Evolutionary conservation across 768 basidiomycete species (phyloP), one percentile per base, ranked within the genome.

Genomic region (Kwoniella mangroviensis): DNA sequence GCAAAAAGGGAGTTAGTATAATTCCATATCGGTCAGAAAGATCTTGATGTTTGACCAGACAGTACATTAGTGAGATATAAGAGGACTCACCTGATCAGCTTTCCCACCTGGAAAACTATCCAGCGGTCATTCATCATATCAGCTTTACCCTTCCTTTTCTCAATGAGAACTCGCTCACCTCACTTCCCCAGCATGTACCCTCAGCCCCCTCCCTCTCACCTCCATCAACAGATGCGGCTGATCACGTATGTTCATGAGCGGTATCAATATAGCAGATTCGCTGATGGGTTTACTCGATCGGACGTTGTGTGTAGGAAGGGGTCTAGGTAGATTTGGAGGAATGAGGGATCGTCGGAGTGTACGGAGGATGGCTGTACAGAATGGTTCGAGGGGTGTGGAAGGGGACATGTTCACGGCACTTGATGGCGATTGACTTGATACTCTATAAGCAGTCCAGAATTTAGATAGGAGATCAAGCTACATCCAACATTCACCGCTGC

Each of bases 31-130:
- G 6, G 34, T 6, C 34, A 7, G 9, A 6, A 34, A 34, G 9
- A 5, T 34, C 34, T 34, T 34, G 34, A 34, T 34, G 6, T 1
- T 34, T 34, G 34, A 34, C 34, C 34, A 34, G 1, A 42, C 22
- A 1, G 21, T 45, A 43, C 17, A 45, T 22, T 5, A 5, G 19
- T 49, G n/a, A 52, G 19, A 24, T 7, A 34, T 19, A 21, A 54
- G 26, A 19, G 0, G 12, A 68, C 79, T 63, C 53, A 79, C 81
- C 10, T 71, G 28, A 56, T 83, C 82, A 12, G 67, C 58, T 63
- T 81, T 81, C 2, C 82, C 82, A n/a, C 82, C 82, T 49, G 82
- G 79, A 65, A 83, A 83, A 73, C 82, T 83, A 53, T 49, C 45
- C 34, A 12, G 4, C 26, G 12, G 1, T 34, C n/a, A 26, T 10